Base-by-base conservation (phyloP, 148 eudicot species). In the Vaccinium corymbosum region DNA sequence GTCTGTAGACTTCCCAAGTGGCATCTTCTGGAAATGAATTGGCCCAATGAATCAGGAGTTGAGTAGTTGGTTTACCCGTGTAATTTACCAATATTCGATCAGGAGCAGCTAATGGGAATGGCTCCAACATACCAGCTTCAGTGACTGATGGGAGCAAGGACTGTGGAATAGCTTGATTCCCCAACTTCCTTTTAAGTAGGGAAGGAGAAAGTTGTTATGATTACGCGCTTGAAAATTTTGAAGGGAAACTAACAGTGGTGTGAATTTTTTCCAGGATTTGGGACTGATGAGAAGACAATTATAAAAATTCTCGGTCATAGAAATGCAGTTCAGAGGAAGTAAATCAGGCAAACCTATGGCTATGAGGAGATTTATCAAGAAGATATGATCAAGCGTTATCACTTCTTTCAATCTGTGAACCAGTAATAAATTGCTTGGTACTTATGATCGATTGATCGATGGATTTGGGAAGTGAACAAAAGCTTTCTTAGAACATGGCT, bases 211-310 rank as follows among this genome's bases (percentile, higher is more conserved):
- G 80, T 48, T 49, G 0, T 50, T 77, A 11, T 11, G 22, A 35
- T 6, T 32, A 16, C 0, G n/a, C 10, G 1, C 8, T 71, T n/a
- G 8, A 22, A 52, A 0, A 22, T 15, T 7, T 57, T 53, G 16
- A 50, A 17, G 68, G 53, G 32, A 48, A 48, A n/a, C 16, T 75
- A n/a, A 48, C 11, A 32, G n/a, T 4, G 19, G 46, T 32, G 17
- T 3, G 15, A 32, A 55, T 42, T 42, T 80, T 57, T 27, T 10
- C 2, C 86, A 94, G 98, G 94, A 57, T 93, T 89, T 91, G 95
- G 97, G 80, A 92, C 97, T 11, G 86, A 94, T 82, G 98, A 94
- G 84, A 93, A 93, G 89, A 89, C 88, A 17, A 59, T 94, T 16
- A 91, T 94, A 20, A 71, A 83, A 62, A 87, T 94, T 32, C 83